phyloP scores from a whole-genome alignment of 805 yeast species.

The Vanderwaltozyma yarrowii region DNA sequence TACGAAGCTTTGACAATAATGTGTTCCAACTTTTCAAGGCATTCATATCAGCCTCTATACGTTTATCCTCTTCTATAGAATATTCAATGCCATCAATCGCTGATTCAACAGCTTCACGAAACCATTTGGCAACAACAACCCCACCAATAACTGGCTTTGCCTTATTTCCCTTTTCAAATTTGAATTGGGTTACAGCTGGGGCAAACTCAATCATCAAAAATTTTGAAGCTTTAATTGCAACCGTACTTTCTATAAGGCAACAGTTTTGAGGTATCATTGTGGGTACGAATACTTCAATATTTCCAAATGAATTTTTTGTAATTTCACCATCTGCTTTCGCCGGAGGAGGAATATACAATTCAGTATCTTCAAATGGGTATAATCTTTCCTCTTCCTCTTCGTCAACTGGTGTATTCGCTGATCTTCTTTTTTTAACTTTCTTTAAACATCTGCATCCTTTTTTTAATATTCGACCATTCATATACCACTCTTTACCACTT shows the following conservation, averaged over 20 bases:
- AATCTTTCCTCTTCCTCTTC: slow-evolving; percentile 53
- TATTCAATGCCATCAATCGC: slow-evolving; percentile 25
- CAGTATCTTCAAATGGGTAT: slow-evolving; percentile 74
- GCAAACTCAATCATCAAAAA: slow-evolving; percentile 68
- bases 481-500: slow-evolving; percentile 80
- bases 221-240: slow-evolving; percentile 62
- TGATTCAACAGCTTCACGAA: slow-evolving; percentile 25
- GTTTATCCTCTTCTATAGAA: slow-evolving; percentile 29
- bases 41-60: slow-evolving; percentile 35
- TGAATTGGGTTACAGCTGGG: slow-evolving; percentile 80
- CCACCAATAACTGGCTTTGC: slow-evolving; percentile 67
- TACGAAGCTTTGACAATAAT: slow-evolving; percentile 27
- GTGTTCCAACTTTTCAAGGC: slow-evolving; percentile 34
- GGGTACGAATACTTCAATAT: slow-evolving; percentile 68
- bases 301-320: slow-evolving; percentile 70
- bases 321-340: slow-evolving; percentile 52
- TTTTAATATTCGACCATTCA: slow-evolving; percentile 65
- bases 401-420: slow-evolving; percentile 31
- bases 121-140: slow-evolving; percentile 57
- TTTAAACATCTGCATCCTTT: slow-evolving; percentile 60
- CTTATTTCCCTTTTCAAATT: slow-evolving; percentile 40
- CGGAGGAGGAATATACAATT: slow-evolving; percentile 55
- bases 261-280: slow-evolving; percentile 83
- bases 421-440: slow-evolving; percentile 28
- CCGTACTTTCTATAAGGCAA: slow-evolving; percentile 42